Evolutionary conservation across 1,139 yeast species (phyloP), one percentile per base, ranked within the genome.

Genomic region (Pichiaceae sp.): DNA sequence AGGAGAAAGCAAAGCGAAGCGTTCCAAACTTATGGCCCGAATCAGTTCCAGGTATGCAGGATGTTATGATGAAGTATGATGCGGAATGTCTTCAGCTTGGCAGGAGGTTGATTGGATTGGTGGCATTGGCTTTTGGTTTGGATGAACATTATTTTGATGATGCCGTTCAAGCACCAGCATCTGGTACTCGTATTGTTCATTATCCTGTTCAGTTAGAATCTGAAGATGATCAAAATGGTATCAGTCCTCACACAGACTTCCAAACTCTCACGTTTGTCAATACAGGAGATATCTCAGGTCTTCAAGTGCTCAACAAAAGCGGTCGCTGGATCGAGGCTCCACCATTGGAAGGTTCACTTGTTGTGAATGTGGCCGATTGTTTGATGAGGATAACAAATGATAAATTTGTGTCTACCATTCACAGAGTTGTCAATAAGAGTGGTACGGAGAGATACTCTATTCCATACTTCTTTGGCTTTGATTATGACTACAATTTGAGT

Each of bases 211-310:
- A 25, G 14, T 8, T 8, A 3, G 45, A 38, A n/a, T 29, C 34
- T 14, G 45, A 40, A 9, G 52, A 48, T 27, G 28, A 25, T 8
- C 14, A 12, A 14, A 25, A 25, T 14, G 28, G 28, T 12, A 25
- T 25, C 8, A 25, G 28, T 28, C 64, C 65, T 1, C 68, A 63
- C 42, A 59, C 64, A 4, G 68, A 63, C 41, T 59, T 58, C 38
- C 64, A 62, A 27, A 53, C 60, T 15, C 42, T 62, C 29, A 62
- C 67, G 0, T 48, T 62, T 39, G 48, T 63, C 17, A 38, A 53
- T 20, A 56, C 55, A 24, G 61, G 53, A 29, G 48, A 47, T 4
- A 53, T 53, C 20, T 52, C 56, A 5, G 63, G 63, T 1, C 47
- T 60, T 16, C 62, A 60, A 40, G 64, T 60, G 9, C 9, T 15